phyloP scores from a whole-genome alignment of 208 protist genomes.

The Acanthamoeba royreba region DNA sequence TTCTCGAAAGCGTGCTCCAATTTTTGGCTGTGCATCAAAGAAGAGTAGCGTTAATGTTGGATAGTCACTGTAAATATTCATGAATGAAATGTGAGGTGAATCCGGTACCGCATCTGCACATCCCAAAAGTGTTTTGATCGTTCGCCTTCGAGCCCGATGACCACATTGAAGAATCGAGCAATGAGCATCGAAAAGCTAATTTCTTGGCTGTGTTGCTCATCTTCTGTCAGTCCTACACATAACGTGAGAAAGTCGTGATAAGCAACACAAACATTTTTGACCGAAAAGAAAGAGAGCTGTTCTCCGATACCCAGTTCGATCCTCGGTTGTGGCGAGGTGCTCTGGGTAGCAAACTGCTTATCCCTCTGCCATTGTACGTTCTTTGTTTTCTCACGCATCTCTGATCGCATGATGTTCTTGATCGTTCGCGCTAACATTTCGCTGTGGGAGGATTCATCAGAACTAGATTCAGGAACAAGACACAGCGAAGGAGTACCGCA shows the following conservation, averaged over 20 bases:
- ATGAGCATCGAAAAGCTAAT: constrained; percentile 27
- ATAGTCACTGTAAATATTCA: background rate
- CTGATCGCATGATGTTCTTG: constrained; percentile 31
- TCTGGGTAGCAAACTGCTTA: background rate
- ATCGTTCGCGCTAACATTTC: constrained; percentile 40
- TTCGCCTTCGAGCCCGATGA: constrained; percentile 35
- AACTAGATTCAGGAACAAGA: background rate
- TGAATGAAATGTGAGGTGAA: background rate
- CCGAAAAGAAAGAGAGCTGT: background rate
- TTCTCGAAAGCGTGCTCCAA: background rate
- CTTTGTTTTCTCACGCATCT: constrained; percentile 40
- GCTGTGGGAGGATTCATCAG: background rate
- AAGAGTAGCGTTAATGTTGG: too few relatives aligned
- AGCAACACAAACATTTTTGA: background rate
- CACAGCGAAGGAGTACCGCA: background rate
- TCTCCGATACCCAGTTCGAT: constrained; percentile 15
- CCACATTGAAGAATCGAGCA: constrained; percentile 25
- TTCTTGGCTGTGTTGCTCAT: background rate
- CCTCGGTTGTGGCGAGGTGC: background rate
- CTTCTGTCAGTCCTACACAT: background rate
- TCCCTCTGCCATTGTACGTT: background rate
- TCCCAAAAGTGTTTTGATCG: constrained; percentile 33
- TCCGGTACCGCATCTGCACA: background rate
- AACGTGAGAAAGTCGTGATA: background rate
- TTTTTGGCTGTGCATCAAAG: too few relatives aligned